phyloP scores from a whole-genome alignment of 306 rosid species.

The Fragaria nilgerrensis region DNA sequence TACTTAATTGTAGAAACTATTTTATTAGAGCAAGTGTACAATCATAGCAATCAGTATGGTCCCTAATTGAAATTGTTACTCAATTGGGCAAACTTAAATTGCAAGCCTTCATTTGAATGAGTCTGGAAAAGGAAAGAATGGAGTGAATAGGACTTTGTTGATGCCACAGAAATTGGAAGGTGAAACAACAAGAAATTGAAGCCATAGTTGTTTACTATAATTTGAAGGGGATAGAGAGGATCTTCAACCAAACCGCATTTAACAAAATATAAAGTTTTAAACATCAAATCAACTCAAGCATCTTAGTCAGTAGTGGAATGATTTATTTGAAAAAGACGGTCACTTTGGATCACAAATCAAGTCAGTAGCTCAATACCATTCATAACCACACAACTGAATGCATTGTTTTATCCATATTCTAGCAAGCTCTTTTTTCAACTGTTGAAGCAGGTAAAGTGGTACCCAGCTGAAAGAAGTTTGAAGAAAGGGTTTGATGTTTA shows the following conservation, averaged over 20 bases:
- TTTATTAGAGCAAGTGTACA: neutral
- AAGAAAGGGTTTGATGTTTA: neutral
- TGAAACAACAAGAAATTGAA: neutral
- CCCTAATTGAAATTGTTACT: neutral
- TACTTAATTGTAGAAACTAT: neutral
- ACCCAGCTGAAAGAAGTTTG: neutral
- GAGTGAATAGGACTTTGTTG: neutral
- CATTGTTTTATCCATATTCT: neutral
- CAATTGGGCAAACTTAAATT: neutral
- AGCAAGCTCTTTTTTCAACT: neutral
- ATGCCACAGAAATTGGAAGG: neutral
- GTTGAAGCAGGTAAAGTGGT: neutral
- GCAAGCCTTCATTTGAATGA: neutral
- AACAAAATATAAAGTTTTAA: neutral
- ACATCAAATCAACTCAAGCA: slow-evolving; percentile 11
- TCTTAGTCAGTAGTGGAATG: neutral
- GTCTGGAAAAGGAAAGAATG: neutral
- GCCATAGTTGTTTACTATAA: neutral
- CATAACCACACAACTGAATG: neutral
- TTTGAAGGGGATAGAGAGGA: neutral
- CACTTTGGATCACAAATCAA: neutral
- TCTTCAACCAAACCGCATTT: neutral
- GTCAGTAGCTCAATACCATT: neutral
- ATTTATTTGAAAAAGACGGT: neutral
- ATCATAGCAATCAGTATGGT: neutral